Conservation (phyloP, 2,329 filamentous ascomycete species). For the Alternaria sp. region DNA sequence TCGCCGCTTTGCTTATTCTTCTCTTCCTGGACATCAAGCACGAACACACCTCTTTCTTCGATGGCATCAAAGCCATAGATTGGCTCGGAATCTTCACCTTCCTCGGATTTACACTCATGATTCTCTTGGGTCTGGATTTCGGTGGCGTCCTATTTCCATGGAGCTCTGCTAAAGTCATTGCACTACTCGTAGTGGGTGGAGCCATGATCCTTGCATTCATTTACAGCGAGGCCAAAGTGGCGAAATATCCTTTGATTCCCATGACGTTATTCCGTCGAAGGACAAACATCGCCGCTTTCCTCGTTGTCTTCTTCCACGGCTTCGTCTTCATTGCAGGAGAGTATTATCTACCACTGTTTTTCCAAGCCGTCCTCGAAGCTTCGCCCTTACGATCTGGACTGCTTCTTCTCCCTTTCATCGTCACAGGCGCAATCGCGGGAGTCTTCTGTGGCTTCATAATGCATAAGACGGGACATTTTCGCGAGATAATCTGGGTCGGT, state of each 20-base stretch:
- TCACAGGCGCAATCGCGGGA: conserved; percentile 55
- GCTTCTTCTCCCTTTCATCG: conserved; percentile 68
- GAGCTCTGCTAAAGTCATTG: conserved; percentile 64
- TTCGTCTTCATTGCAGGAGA: conserved; percentile 63
- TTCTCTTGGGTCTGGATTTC: conserved; percentile 63
- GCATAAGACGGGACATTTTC: conserved; percentile 55
- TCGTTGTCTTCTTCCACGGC: conserved; percentile 58
- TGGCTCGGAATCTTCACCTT: conserved; percentile 63
- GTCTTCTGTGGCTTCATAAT: conserved; percentile 59
- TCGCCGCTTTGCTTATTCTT: conserved; percentile 59
- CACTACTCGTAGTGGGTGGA: conserved; percentile 61
- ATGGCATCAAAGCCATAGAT: conserved; percentile 62
- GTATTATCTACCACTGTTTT: conserved; percentile 78
- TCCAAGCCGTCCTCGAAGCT: conserved; percentile 71
- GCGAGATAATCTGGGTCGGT: conserved; percentile 49
- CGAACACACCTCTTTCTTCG: conserved; percentile 58
- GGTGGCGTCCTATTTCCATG: conserved; percentile 63
- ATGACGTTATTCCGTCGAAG: conserved; percentile 65
- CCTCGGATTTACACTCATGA: conserved; percentile 60
- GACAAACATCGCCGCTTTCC: conserved; percentile 67
- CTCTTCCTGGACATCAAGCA: conserved; percentile 65
- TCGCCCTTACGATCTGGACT: conserved; percentile 68
- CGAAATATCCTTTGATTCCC: conserved; percentile 74
- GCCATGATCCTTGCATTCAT: conserved; percentile 63
- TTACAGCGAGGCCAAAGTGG: conserved; percentile 69